Evolutionary conservation across 1,284 basidiomycete species (phyloP).

Genomic region (Trametes hirsuta): DNA sequence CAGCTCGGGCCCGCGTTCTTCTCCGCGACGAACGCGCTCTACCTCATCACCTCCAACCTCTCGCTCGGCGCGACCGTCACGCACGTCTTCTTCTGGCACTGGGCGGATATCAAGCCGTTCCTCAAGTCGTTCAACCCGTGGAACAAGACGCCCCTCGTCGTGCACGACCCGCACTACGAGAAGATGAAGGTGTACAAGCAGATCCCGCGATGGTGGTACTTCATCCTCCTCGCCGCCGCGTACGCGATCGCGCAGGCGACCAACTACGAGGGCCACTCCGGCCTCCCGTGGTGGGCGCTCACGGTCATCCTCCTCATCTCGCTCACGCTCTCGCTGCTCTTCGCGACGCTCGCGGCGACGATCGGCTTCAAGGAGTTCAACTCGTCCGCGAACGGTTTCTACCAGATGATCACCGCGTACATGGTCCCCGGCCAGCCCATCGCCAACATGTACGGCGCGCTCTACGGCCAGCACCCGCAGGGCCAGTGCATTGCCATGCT

Average conservation of each 20-base stretch:
- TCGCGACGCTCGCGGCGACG: constrained; percentile 53
- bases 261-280: constrained; percentile 55
- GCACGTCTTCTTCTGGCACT: constrained; percentile 37
- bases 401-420: constrained; percentile 41
- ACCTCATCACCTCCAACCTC: constrained; percentile 36
- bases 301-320: constrained; percentile 52
- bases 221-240: constrained; percentile 45
- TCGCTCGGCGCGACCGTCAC: constrained; percentile 36
- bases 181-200: constrained; percentile 66
- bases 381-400: constrained; percentile 33
- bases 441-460: constrained; percentile 56
- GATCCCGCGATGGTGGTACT: constrained; percentile 68
- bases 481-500: constrained; percentile 49
- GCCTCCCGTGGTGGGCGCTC: constrained; percentile 54
- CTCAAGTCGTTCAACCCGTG: constrained; percentile 36
- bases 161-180: constrained; percentile 44
- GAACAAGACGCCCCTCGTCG: constrained; percentile 29
- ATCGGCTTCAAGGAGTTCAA: constrained; percentile 44
- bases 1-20: constrained; percentile 37
- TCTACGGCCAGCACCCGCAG: constrained; percentile 46
- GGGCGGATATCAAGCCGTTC: constrained; percentile 42
- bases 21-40: constrained; percentile 36
- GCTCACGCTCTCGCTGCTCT: constrained; percentile 52
- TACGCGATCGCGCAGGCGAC: constrained; percentile 51
- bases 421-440: constrained; percentile 48